Percentiles rank a stretch among this genome's conserved stretches.
Evolutionary conservation across 1,284 basidiomycete species (phyloP).

Genomic region (Ustilago vetiveriae): DNA sequence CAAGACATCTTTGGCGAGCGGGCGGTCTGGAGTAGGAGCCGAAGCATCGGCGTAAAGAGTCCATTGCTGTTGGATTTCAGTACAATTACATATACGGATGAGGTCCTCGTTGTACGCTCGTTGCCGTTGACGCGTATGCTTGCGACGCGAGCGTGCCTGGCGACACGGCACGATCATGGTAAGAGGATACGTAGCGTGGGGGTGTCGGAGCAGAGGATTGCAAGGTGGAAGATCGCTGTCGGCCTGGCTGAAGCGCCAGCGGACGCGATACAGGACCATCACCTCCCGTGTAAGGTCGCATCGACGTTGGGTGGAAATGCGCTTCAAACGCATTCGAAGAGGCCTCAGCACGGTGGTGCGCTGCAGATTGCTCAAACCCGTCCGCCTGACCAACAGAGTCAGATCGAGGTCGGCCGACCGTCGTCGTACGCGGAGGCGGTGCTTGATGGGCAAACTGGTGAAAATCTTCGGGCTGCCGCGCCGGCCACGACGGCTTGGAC

Average conservation of each 20-base stretch:
- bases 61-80: background rate
- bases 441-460: constrained; percentile 9
- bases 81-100: constrained; percentile 25
- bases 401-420: background rate
- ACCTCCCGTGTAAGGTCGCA: constrained; percentile 7
- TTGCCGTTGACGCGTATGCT: background rate
- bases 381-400: constrained; percentile 10
- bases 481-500: background rate
- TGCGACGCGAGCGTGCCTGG: background rate
- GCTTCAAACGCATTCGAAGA: background rate
- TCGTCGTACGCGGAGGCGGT: background rate
- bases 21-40: too few relatives aligned
- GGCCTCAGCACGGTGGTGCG: background rate
- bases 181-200: background rate
- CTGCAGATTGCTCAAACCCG: constrained; percentile 1
- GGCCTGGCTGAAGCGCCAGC: background rate
- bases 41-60: too few relatives aligned
- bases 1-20: too few relatives aligned
- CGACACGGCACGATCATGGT: constrained; percentile 5
- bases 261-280: constrained; percentile 1
- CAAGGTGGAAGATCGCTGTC: constrained; percentile 12
- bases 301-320: background rate
- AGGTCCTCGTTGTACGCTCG: constrained; percentile 12
- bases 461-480: constrained; percentile 3
- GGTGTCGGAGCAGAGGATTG: constrained; percentile 1